A percentile compares a stretch with the other conserved stretches of the same genome.
Evolutionary conservation across 345 rosid species (phyloP).

Genomic region (Cardamine chenopodiifolia): DNA sequence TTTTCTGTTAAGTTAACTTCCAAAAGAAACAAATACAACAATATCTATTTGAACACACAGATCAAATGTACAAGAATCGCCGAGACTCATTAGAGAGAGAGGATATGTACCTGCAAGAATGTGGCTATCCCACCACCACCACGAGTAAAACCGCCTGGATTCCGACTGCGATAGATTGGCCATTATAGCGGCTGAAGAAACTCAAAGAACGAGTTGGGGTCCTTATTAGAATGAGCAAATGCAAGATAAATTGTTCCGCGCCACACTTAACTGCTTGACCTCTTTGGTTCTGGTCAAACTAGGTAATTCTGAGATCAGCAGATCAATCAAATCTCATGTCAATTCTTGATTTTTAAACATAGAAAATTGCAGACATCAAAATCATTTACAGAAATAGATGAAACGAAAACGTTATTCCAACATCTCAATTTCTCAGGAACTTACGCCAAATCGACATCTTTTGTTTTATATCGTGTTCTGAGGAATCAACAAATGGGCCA

Average conservation of each 20-base stretch:
- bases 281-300: not conserved
- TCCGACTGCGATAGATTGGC: constrained; percentile 55
- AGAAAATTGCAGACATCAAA: not conserved
- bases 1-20: not conserved
- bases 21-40: constrained; percentile 4
- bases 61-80: not conserved
- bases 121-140: constrained; percentile 99
- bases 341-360: not conserved
- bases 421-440: not conserved
- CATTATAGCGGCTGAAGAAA: constrained; percentile 55
- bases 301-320: constrained; percentile 16
- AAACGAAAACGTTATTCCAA: not conserved
- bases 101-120: constrained; percentile 85
- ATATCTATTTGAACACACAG: not conserved
- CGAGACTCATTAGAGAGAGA: not conserved
- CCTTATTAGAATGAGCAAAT: not conserved
- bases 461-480: not conserved
- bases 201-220: not conserved
- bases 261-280: not conserved
- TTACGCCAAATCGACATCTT: not conserved
- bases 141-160: constrained; percentile 72
- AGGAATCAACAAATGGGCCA: constrained; percentile 1
- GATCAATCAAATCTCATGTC: constrained; percentile 7
- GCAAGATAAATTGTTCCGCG: constrained; percentile 1
- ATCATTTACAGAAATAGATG: not conserved